These are phyloP conservation scores for Sphaerulina populicola DNA, from an alignment of 2,329 filamentous ascomycete species.

Conservation along the genomic window DNA sequence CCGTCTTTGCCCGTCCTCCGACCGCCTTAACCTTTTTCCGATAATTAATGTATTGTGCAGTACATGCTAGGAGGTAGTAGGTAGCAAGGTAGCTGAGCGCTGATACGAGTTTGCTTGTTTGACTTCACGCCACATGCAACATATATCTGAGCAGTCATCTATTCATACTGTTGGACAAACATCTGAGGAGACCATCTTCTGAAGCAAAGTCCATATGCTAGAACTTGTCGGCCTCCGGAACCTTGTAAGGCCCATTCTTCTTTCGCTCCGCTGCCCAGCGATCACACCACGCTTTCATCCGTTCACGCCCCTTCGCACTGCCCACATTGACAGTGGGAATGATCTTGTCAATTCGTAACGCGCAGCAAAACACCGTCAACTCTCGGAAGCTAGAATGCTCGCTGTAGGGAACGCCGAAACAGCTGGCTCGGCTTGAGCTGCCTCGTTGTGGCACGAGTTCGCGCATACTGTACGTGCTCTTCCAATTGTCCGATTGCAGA, in stretches of 20 bases:
- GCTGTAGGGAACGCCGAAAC: conserved; percentile 89
- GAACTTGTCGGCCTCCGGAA: conserved; percentile 30
- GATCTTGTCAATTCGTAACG: conserved; percentile 75
- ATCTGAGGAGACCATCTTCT: neutral
- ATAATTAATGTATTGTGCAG: too few relatives aligned
- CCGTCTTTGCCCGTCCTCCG: too few relatives aligned
- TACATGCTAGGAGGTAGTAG: too few relatives aligned
- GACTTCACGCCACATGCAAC: too few relatives aligned
- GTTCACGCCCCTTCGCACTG: conserved; percentile 53
- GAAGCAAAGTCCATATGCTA: conserved; percentile 2
- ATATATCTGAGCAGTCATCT: too few relatives aligned
- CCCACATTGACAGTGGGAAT: conserved; percentile 91
- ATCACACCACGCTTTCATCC: conserved; percentile 60
- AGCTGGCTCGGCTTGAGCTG: conserved; percentile 71
- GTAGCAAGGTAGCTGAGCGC: too few relatives aligned
- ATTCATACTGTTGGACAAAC: neutral
- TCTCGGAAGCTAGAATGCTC: conserved; percentile 95
- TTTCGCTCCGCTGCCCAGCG: conserved; percentile 55
- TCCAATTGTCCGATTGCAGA: conserved; percentile 63
- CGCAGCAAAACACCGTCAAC: conserved; percentile 85
- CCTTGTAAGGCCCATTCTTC: conserved; percentile 52
- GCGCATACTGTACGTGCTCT: conserved; percentile 58
- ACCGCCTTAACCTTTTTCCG: too few relatives aligned
- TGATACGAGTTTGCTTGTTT: too few relatives aligned
- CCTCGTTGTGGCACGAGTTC: conserved; percentile 77